phyloP scores from a whole-genome alignment of 352 stramenopile species.

The Phytophthora foliorum region DNA sequence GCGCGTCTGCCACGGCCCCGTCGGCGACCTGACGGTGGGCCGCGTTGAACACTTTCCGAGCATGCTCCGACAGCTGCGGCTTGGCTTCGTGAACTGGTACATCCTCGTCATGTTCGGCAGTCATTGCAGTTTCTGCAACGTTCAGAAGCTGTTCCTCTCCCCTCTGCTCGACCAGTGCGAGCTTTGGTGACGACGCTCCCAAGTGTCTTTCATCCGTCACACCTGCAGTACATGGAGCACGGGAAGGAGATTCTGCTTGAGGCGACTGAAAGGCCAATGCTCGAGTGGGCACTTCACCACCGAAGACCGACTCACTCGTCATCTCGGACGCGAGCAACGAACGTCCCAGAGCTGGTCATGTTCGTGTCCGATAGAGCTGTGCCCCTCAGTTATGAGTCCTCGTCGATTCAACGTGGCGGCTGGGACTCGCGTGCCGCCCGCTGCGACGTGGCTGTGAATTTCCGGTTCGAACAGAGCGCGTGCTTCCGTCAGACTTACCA shows the following conservation, averaged over 20 bases:
- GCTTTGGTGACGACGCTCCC: not conserved
- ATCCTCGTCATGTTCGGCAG: not conserved
- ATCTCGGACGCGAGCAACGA: slow-evolving; percentile 65
- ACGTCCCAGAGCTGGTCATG: slow-evolving; percentile 8
- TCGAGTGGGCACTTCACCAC: slow-evolving; percentile 46
- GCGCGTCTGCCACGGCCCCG: slow-evolving; percentile 45
- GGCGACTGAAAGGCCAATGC: slow-evolving; percentile 38
- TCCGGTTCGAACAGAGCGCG: slow-evolving; percentile 15
- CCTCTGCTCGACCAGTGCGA: not conserved
- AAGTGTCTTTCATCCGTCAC: not conserved
- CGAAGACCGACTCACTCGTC: slow-evolving; percentile 66
- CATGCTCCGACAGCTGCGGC: slow-evolving; percentile 20
- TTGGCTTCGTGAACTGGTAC: not conserved
- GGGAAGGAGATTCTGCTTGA: slow-evolving; percentile 6
- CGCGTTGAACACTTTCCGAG: slow-evolving; percentile 24
- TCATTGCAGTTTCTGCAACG: not conserved
- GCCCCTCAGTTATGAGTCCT: too few relatives aligned
- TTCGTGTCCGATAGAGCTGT: too few relatives aligned
- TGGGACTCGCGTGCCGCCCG: slow-evolving; percentile 25
- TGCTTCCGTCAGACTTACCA: not conserved
- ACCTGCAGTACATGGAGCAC: not conserved
- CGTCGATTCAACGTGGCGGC: not conserved
- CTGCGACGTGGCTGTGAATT: slow-evolving; percentile 8
- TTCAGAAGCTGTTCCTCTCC: not conserved
- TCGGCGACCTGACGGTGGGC: slow-evolving; percentile 21